Conservation (phyloP, 148 eudicot genomes). For the Cornus florida region DNA sequence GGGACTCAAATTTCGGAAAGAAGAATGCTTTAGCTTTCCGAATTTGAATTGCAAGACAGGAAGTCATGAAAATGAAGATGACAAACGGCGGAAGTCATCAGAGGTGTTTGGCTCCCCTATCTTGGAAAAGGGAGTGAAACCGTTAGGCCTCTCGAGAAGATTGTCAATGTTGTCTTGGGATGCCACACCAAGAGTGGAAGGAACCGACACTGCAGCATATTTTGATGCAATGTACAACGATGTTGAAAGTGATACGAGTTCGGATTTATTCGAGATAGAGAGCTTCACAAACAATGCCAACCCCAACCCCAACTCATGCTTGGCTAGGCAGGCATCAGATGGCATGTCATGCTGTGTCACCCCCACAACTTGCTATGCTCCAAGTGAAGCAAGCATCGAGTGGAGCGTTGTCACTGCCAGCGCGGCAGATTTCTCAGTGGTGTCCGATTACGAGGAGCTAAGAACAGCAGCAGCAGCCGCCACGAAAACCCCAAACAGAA, state of each 20-base stretch:
- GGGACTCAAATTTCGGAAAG: slow-evolving; percentile 14
- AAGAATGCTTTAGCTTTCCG: slow-evolving; percentile 28
- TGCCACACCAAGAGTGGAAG: slow-evolving; percentile 25
- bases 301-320: not conserved
- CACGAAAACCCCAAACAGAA: not conserved
- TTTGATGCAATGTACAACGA: not conserved
- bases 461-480: slow-evolving; percentile 8
- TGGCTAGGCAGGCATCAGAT: not conserved
- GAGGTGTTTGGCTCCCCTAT: slow-evolving; percentile 42
- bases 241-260: slow-evolving; percentile 15
- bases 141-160: slow-evolving; percentile 29
- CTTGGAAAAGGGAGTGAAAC: slow-evolving; percentile 20
- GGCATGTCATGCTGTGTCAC: not conserved
- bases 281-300: slow-evolving; percentile 2
- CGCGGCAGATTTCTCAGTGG: slow-evolving; percentile 24
- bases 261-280: slow-evolving; percentile 19
- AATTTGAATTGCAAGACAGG: slow-evolving; percentile 12
- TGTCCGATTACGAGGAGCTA: slow-evolving; percentile 51
- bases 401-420: slow-evolving; percentile 13
- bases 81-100: slow-evolving; percentile 28
- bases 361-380: not conserved
- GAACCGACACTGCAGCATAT: slow-evolving; percentile 1
- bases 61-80: slow-evolving; percentile 16
- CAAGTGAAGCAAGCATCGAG: slow-evolving; percentile 13
- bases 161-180: slow-evolving; percentile 37